phyloP scores from a whole-genome alignment of 495 filamentous ascomycete species.

The Penicillium diatomitis region DNA sequence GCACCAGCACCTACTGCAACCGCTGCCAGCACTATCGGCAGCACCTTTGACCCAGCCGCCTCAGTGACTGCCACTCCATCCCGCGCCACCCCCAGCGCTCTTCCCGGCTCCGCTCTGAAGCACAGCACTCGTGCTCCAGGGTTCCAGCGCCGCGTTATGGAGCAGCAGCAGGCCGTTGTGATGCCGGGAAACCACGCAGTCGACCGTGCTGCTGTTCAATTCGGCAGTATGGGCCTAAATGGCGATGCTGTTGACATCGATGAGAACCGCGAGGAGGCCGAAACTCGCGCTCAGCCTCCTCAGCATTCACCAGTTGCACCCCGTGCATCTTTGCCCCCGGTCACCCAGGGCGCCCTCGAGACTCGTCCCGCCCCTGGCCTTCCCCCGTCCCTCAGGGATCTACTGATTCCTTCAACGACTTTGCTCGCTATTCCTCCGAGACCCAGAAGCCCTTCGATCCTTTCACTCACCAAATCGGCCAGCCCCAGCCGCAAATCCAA shows the following conservation, averaged over 20 bases:
- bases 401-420: slow-evolving; percentile 44
- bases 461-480: slow-evolving; percentile 69
- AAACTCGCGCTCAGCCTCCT: slow-evolving; percentile 89
- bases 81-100: slow-evolving; percentile 56
- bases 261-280: slow-evolving; percentile 86
- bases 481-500: slow-evolving; percentile 50
- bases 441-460: slow-evolving; percentile 80
- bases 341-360: slow-evolving; percentile 44
- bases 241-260: slow-evolving; percentile 76
- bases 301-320: slow-evolving; percentile 92
- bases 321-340: slow-evolving; percentile 80
- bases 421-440: slow-evolving; percentile 61
- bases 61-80: slow-evolving; percentile 48
- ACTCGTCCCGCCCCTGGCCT: slow-evolving; percentile 58
- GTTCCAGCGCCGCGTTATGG: slow-evolving; percentile 73
- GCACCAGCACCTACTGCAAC: slow-evolving; percentile 67
- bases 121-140: slow-evolving; percentile 65
- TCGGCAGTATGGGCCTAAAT: slow-evolving; percentile 89
- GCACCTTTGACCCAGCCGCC: slow-evolving; percentile 62
- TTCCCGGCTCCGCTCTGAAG: slow-evolving; percentile 66
- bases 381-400: slow-evolving; percentile 55
- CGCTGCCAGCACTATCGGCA: slow-evolving; percentile 82
- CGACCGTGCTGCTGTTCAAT: slow-evolving; percentile 89
- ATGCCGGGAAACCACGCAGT: slow-evolving; percentile 99
- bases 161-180: slow-evolving; percentile 93